Evolutionary conservation across 768 basidiomycete genomes (phyloP).

Genomic region (Amanita subjunquillea): DNA sequence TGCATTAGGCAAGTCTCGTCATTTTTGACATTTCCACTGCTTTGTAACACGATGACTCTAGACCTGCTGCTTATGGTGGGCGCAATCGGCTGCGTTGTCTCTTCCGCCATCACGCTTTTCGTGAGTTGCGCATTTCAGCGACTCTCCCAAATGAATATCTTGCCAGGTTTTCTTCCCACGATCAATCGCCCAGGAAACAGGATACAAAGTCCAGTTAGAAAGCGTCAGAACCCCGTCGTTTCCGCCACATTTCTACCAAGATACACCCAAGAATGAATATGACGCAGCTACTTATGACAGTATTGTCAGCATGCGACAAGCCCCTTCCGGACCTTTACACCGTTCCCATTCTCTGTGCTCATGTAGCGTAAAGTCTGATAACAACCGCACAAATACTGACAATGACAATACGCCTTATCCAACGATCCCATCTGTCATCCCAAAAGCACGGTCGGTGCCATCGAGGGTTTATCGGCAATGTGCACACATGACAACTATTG

Average conservation of each 20-base stretch:
- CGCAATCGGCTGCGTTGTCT: conserved; percentile 68
- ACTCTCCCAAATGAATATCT: conserved; percentile 2
- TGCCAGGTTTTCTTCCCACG: conserved; percentile 70
- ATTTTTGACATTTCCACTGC: conserved; percentile 1
- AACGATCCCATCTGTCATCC: conserved; percentile 10
- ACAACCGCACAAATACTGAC: conserved; percentile 17
- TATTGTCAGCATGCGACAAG: neutral
- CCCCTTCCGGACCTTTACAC: neutral
- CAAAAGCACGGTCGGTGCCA: conserved; percentile 8
- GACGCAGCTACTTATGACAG: neutral
- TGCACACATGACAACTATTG: conserved; percentile 14
- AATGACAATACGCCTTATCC: conserved; percentile 17
- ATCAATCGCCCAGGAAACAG: conserved; percentile 53
- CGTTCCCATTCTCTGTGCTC: neutral
- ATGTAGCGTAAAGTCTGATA: conserved; percentile 1
- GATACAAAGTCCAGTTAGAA: conserved; percentile 38
- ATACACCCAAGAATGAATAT: neutral
- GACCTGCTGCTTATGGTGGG: conserved; percentile 67
- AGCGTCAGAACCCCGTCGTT: conserved; percentile 15
- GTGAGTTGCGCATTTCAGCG: conserved; percentile 27
- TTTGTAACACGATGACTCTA: conserved; percentile 16
- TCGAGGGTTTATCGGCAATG: conserved; percentile 9
- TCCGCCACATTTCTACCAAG: neutral
- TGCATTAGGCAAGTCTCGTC: conserved; percentile 38
- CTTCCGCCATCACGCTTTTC: conserved; percentile 71